These are phyloP conservation scores for Yamadazyma songkhlaensis DNA, from an alignment of 1,139 yeast genomes.

Conservation along the genomic window DNA sequence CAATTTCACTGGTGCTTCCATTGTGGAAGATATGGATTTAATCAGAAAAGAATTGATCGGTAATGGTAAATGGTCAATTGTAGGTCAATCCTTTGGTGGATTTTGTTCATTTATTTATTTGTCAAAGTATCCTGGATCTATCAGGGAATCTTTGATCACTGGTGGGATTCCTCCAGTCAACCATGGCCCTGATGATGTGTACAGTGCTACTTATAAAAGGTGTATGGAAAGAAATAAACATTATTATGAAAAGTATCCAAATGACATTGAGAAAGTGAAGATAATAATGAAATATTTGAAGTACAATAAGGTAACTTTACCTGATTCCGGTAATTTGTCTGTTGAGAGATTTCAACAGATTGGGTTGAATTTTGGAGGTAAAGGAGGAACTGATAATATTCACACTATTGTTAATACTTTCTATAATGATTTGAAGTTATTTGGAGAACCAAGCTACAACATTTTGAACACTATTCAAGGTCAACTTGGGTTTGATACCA, in stretches of 20 bases:
- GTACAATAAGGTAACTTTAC: conserved; percentile 29
- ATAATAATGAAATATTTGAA: conserved; percentile 34
- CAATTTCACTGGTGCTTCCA: conserved; percentile 51
- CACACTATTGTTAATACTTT: conserved; percentile 43
- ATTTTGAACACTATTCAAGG: conserved; percentile 31
- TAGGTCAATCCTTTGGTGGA: conserved; percentile 62
- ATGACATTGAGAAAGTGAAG: conserved; percentile 38
- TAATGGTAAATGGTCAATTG: conserved; percentile 42
- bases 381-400: conserved; percentile 48
- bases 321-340: conserved; percentile 49
- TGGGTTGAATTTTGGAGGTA: conserved; percentile 49
- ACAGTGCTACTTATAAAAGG: conserved; percentile 43
- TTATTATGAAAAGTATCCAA: conserved; percentile 48
- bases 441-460: conserved; percentile 34
- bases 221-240: conserved; percentile 47
- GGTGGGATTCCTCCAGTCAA: conserved; percentile 60
- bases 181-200: conserved; percentile 43
- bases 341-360: conserved; percentile 52
- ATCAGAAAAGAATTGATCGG: conserved; percentile 38
- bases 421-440: conserved; percentile 31
- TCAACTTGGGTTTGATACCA: conserved; percentile 47
- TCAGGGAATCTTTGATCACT: conserved; percentile 43
- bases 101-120: conserved; percentile 50
- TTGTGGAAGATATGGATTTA: conserved; percentile 48
- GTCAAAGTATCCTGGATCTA: conserved; percentile 39